A percentile compares a stretch with the other conserved stretches of the same genome.
Conservation (phyloP, 1,284 basidiomycete genomes). For the Agroathelia rolfsii region DNA sequence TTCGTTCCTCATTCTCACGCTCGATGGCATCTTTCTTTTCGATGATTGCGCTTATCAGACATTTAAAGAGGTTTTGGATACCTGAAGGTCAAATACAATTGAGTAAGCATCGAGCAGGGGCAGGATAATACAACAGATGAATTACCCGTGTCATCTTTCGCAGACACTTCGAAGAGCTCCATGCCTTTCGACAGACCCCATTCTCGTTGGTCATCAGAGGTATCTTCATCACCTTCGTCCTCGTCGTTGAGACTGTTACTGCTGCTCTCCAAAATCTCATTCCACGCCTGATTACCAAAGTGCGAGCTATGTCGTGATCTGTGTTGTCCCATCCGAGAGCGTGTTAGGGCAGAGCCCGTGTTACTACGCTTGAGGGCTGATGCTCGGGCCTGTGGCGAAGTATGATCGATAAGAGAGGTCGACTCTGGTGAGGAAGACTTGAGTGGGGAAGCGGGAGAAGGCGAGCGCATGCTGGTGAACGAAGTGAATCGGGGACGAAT, state of each 20-base stretch:
- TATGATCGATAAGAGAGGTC: conserved; percentile 43
- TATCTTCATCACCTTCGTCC: conserved; percentile 41
- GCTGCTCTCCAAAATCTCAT: conserved; percentile 45
- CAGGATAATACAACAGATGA: conserved; percentile 11
- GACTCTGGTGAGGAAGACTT: conserved; percentile 36
- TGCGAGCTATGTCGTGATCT: conserved; percentile 46
- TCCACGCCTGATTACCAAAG: conserved; percentile 40
- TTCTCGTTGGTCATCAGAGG: conserved; percentile 46
- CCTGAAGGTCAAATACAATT: conserved; percentile 32
- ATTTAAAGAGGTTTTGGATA: conserved; percentile 65
- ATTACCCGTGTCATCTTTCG: conserved; percentile 74
- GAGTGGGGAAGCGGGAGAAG: conserved; percentile 26
- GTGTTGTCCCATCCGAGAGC: conserved; percentile 28
- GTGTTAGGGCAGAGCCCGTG: conserved; percentile 33
- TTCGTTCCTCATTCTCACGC: conserved; percentile 64
- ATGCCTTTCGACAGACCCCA: conserved; percentile 74
- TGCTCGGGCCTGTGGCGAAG: conserved; percentile 24
- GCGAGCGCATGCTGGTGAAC: conserved; percentile 63
- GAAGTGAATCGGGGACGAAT: conserved; percentile 81
- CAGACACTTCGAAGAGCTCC: conserved; percentile 78
- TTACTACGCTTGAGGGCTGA: conserved; percentile 38
- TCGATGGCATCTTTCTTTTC: conserved; percentile 68
- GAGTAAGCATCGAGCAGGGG: conserved; percentile 7
- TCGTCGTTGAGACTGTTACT: conserved; percentile 61
- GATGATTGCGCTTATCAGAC: conserved; percentile 70